Base-by-base conservation (phyloP, 805 yeast genomes). In the Cyberlindnera lachancei region DNA sequence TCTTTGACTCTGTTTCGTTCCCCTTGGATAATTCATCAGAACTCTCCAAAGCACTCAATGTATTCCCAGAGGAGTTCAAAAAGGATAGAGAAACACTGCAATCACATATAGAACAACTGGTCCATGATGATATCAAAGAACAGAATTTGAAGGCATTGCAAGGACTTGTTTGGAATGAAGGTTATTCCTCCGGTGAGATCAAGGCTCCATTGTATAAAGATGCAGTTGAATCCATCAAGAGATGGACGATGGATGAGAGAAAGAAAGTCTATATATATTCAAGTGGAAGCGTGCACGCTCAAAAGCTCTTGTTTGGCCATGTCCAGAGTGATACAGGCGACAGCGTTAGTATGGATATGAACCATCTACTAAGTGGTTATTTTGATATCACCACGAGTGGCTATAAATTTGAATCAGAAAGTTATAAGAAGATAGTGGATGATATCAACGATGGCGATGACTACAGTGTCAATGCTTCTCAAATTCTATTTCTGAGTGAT, bases 341-440 rank as follows among this genome's bases (percentile, higher is more conserved):
- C n/a, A n/a, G n/a, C n/a, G 53, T 48, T 7, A 51, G 61, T 16
- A 37, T 56, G 10, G 83, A 82, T 53, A 53, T 85, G 47, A 80
- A 72, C 26, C 53, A 56, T 1, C 52, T 54, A 15, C 50, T 88
- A 15, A 38, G 60, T 6, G 94, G 80, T 12, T 88, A 86, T 58
- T 88, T 75, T 51, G 97, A 88, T 56, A 86, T 94, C 20, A 75
- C 75, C 22, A 84, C 87, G 8, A 73, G 86, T 2, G 96, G 97
- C 1, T 70, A 65, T 39, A 88, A 88, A 52, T 64, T 58, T 13
- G 79, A 72, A 15, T 18, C 53, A 1, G 30, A 45, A 7, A 80
- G 94, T 13, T 88, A 88, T 52, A 42, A 30, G 7, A 69, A 54
- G 20, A 90, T 88, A 17, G 46, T 68, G 8, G 37, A 52, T 9